Percentiles rank a stretch among this genome's conserved stretches.
phyloP scores from a whole-genome alignment of 805 yeast species.

The Spathaspora boniae region DNA sequence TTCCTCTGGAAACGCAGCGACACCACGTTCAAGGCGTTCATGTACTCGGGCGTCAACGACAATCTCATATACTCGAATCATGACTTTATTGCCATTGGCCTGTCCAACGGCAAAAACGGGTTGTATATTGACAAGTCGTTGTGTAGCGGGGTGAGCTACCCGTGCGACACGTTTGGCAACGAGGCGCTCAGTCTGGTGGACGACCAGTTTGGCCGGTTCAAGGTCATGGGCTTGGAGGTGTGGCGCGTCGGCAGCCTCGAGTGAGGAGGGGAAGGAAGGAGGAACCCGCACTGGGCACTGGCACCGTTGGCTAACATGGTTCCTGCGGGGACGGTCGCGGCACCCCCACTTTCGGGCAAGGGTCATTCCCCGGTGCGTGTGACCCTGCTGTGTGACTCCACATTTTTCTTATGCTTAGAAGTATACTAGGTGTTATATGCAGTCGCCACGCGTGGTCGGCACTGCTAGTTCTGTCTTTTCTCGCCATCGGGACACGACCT shows the following conservation, averaged over 20 bases:
- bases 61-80: constrained; percentile 79
- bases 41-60: constrained; percentile 85
- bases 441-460: no score
- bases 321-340: no score
- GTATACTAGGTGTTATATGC: no score
- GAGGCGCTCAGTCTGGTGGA: constrained; percentile 51
- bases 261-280: constrained; percentile 1
- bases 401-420: no score
- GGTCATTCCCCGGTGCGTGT: constrained; percentile 1
- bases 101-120: constrained; percentile 91
- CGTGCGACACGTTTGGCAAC: constrained; percentile 85
- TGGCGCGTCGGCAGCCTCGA: constrained; percentile 64
- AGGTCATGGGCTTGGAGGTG: constrained; percentile 72
- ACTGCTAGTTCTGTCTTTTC: no score
- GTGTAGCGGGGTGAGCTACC: constrained; percentile 70
- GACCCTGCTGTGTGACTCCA: no score
- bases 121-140: constrained; percentile 80
- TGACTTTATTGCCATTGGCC: constrained; percentile 78
- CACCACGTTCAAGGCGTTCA: constrained; percentile 67
- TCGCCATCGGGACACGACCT: no score
- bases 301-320: no score
- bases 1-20: constrained; percentile 71
- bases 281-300: no score
- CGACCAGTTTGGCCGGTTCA: constrained; percentile 57
- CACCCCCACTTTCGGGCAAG: constrained; percentile 3